Conservation (phyloP, 352 stramenopile genomes). For the Detonula confervacea region DNA sequence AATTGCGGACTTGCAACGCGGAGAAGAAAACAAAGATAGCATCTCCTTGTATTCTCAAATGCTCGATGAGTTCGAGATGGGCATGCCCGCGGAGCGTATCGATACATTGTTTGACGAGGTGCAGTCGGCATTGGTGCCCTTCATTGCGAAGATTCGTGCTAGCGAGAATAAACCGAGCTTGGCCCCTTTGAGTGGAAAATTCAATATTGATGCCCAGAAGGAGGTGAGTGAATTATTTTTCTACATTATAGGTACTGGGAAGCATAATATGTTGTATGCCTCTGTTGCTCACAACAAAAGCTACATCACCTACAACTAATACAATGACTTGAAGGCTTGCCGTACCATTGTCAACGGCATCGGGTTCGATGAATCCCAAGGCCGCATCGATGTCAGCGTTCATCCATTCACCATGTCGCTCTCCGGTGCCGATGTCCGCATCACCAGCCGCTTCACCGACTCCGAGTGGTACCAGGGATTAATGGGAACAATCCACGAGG, state of each 20-base stretch:
- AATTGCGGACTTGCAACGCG: conserved; percentile 70
- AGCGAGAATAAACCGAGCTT: conserved; percentile 40
- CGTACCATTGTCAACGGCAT: conserved; percentile 74
- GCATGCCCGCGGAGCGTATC: conserved; percentile 78
- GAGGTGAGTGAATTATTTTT: too few relatives aligned
- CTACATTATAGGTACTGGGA: too few relatives aligned
- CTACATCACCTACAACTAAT: too few relatives aligned
- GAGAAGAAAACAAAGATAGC: conserved; percentile 58
- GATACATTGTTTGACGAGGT: conserved; percentile 83
- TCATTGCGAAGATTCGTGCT: conserved; percentile 75
- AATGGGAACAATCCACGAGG: conserved; percentile 82
- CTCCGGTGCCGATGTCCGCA: conserved; percentile 83
- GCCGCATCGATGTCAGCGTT: conserved; percentile 85
- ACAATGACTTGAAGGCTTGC: conserved; percentile 67
- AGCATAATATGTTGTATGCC: too few relatives aligned
- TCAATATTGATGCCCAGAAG: conserved; percentile 70
- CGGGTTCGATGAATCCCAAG: conserved; percentile 79
- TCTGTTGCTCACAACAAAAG: too few relatives aligned
- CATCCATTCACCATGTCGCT: conserved; percentile 88
- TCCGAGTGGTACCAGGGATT: conserved; percentile 84
- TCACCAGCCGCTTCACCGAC: conserved; percentile 84
- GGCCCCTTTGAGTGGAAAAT: conserved; percentile 43
- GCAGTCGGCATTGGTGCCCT: conserved; percentile 70
- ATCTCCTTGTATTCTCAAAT: conserved; percentile 65
- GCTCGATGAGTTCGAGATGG: conserved; percentile 84